Base-by-base conservation (phyloP, 495 filamentous ascomycete genomes). In the Aspergillus egyptiacus region DNA sequence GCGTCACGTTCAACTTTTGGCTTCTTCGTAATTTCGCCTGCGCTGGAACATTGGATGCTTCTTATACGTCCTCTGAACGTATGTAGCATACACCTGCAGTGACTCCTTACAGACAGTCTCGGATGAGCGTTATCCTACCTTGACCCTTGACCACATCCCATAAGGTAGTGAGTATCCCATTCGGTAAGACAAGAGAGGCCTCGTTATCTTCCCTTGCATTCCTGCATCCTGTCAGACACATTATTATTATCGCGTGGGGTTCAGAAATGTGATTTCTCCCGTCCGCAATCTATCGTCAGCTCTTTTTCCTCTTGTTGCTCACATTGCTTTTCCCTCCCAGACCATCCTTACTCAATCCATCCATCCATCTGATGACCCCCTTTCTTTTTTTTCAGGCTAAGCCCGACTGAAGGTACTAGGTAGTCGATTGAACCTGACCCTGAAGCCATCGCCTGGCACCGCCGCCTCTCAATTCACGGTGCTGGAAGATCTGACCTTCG, bases 211-310 rank as follows among this genome's bases (percentile, higher is more conserved):
- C 19, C 9, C 19, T 11, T 27, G 9, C 37, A 40, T 25, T 15
- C 37, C 15, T 19, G 15, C 11, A 14, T 46, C 32, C 27, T 46
- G 19, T 34, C 30, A 35, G 28, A 19, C 36, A 39, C 36, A 22
- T 39, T 39, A 35, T 35, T 15, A 15, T 41, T n/a, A 19, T 44
- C 52, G 40, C 46, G 52, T 54, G 52, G 52, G 52, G 52, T 46
- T 22, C 17, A 32, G 15, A 10, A 44, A 39, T 39, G 36, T 39
- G 36, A 39, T 24, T 24, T 24, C 32, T 6, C 23, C 32, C 15
- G 36, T 31, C 37, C 28, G 20, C 32, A 14, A 18, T 14, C 32
- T 25, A 13, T 44, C 10, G 20, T 24, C 33, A 36, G 14, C 25
- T 19, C 19, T 27, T 37, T 41, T 34, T 43, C 32, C 36, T 43